A percentile compares a stretch with the other conserved stretches of the same genome.
Conservation (phyloP, 441 rosid species). For the Daphne laureola region DNA sequence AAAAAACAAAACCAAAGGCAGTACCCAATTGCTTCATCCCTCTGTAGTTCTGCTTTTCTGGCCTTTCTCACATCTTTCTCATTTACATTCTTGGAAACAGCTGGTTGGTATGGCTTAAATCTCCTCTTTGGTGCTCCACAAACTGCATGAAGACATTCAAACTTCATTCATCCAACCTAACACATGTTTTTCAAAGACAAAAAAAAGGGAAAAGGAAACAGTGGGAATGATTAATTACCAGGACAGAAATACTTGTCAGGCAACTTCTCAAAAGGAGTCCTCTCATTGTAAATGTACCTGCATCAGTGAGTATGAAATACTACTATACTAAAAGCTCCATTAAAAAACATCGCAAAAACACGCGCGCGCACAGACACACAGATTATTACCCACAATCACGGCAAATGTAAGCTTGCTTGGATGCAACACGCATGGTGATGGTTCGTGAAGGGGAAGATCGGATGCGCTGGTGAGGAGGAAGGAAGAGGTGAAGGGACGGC, state of each 20-base stretch:
- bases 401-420: slow-evolving; percentile 85
- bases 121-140: slow-evolving; percentile 96
- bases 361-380: no score
- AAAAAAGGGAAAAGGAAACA: neutral
- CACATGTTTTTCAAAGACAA: neutral
- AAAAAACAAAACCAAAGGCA: neutral
- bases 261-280: slow-evolving; percentile 77
- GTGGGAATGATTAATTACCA: slow-evolving; percentile 28
- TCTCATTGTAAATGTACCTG: slow-evolving; percentile 87
- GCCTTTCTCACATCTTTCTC: slow-evolving; percentile 54
- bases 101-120: slow-evolving; percentile 54
- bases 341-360: neutral
- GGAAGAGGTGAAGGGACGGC: slow-evolving; percentile 33
- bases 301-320: slow-evolving; percentile 7
- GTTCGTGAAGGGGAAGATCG: slow-evolving; percentile 32
- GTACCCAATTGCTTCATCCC: slow-evolving; percentile 75
- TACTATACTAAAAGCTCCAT: neutral
- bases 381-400: slow-evolving; percentile 78
- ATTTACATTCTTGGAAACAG: slow-evolving; percentile 54
- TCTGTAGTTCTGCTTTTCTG: slow-evolving; percentile 60
- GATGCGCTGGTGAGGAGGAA: slow-evolving; percentile 18
- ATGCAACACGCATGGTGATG: slow-evolving; percentile 73
- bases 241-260: slow-evolving; percentile 79
- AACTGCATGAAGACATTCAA: slow-evolving; percentile 34
- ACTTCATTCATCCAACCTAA: no score